phyloP scores from a whole-genome alignment of 352 stramenopile genomes.

The Aphanomyces cochlioides region DNA sequence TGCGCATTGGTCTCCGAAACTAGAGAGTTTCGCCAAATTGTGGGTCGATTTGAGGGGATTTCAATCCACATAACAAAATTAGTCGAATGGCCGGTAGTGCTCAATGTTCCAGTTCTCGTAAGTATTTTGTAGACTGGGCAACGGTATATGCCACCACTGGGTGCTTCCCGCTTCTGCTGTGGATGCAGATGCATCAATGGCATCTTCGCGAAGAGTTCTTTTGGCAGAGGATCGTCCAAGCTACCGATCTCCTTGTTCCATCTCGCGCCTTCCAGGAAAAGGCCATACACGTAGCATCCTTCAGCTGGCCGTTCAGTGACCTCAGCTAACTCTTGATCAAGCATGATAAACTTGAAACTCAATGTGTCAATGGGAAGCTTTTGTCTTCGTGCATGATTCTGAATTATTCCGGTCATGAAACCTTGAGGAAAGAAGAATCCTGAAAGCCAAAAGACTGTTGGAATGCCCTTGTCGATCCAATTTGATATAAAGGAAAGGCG shows the following conservation, averaged over 20 bases:
- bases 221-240: constrained; percentile 85
- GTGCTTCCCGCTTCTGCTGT: constrained; percentile 67
- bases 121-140: constrained; percentile 96
- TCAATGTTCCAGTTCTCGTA: constrained; percentile 83
- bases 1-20: constrained; percentile 73
- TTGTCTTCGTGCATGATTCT: constrained; percentile 64
- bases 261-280: constrained; percentile 86
- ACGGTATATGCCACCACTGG: constrained; percentile 85
- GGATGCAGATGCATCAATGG: constrained; percentile 86
- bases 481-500: constrained; percentile 59
- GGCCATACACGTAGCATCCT: constrained; percentile 83
- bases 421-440: constrained; percentile 67
- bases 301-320: constrained; percentile 35
- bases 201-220: constrained; percentile 91
- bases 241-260: constrained; percentile 71
- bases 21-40: constrained; percentile 51
- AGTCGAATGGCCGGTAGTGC: constrained; percentile 89
- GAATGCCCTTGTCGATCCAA: constrained; percentile 74
- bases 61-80: constrained; percentile 96
- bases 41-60: constrained; percentile 58
- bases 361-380: constrained; percentile 82
- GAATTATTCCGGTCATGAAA: constrained; percentile 57
- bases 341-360: constrained; percentile 76
- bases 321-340: constrained; percentile 47
- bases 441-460: constrained; percentile 84